Conservation (phyloP, 2,329 filamentous ascomycete species). For the Incumbomyces delicatus region DNA sequence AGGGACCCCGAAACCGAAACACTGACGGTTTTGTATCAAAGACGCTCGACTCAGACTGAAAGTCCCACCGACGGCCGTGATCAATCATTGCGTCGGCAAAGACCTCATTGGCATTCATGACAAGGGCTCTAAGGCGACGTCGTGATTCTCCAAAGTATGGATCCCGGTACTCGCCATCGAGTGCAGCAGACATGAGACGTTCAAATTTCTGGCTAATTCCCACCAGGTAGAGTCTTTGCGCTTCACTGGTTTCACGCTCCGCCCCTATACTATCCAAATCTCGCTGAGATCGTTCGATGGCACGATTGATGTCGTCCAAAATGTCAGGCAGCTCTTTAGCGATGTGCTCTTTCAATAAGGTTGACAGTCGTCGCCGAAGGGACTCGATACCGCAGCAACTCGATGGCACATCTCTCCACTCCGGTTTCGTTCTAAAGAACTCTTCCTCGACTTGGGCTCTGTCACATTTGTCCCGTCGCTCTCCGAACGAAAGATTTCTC, state of each 20-base stretch:
- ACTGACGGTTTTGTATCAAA: not conserved
- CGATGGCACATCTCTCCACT: slow-evolving; percentile 22
- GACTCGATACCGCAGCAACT: slow-evolving; percentile 23
- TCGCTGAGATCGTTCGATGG: slow-evolving; percentile 26
- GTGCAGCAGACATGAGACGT: slow-evolving; percentile 27
- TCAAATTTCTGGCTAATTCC: slow-evolving; percentile 31
- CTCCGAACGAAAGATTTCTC: slow-evolving; percentile 35
- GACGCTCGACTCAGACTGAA: slow-evolving; percentile 7
- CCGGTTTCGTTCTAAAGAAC: slow-evolving; percentile 24
- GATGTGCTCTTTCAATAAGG: slow-evolving; percentile 27
- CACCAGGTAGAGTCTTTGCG: slow-evolving; percentile 27
- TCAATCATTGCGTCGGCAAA: slow-evolving; percentile 21
- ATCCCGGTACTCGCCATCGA: slow-evolving; percentile 34
- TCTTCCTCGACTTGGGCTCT: slow-evolving; percentile 25
- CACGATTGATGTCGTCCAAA: slow-evolving; percentile 27
- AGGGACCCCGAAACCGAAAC: not conserved
- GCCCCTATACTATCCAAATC: slow-evolving; percentile 41
- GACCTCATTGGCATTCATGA: slow-evolving; percentile 21
- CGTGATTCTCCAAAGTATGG: slow-evolving; percentile 28
- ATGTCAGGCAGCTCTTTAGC: slow-evolving; percentile 26
- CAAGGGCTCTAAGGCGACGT: slow-evolving; percentile 23
- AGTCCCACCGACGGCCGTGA: slow-evolving; percentile 17
- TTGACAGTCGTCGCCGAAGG: slow-evolving; percentile 25
- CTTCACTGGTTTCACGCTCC: slow-evolving; percentile 23
- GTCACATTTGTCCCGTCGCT: slow-evolving; percentile 13